A percentile compares a stretch with the other conserved stretches of the same genome.
phyloP scores from a whole-genome alignment of 1,284 basidiomycete species.

The Malassezia equina region DNA sequence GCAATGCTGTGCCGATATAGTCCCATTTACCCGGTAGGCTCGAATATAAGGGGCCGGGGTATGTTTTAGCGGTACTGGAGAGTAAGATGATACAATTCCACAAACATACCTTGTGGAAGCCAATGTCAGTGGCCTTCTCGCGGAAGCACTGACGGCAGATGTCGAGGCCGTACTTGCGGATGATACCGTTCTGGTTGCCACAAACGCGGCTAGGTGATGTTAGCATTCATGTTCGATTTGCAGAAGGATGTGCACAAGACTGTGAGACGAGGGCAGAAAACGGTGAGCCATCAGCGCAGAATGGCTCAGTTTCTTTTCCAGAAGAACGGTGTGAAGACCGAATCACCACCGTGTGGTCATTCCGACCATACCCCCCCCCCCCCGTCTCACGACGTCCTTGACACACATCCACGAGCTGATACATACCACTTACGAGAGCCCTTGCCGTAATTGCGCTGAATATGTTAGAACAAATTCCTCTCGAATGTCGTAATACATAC shows the following conservation, averaged over 20 bases:
- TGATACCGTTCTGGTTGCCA: constrained; percentile 46
- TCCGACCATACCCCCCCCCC: too few relatives aligned
- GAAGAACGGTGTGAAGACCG: background rate
- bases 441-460: constrained; percentile 38
- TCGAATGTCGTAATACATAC: constrained; percentile 14
- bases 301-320: background rate
- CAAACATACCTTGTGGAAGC: constrained; percentile 38
- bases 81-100: background rate
- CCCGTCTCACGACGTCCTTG: background rate
- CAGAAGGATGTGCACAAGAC: background rate
- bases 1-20: background rate
- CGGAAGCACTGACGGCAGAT: constrained; percentile 49
- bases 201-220: constrained; percentile 39
- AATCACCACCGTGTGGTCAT: too few relatives aligned
- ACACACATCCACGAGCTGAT: background rate
- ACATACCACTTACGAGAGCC: constrained; percentile 45
- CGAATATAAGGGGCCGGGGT: background rate
- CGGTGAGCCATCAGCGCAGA: too few relatives aligned
- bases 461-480: constrained; percentile 3
- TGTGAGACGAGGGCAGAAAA: background rate
- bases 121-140: constrained; percentile 46
- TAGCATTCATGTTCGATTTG: background rate
- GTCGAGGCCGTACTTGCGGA: constrained; percentile 48
- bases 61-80: constrained; percentile 17
- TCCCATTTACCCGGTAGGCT: background rate